A percentile compares a stretch with the other conserved stretches of the same genome.
Conservation (phyloP, 2,329 filamentous ascomycete genomes). For the Daldinia eschscholtzii region DNA sequence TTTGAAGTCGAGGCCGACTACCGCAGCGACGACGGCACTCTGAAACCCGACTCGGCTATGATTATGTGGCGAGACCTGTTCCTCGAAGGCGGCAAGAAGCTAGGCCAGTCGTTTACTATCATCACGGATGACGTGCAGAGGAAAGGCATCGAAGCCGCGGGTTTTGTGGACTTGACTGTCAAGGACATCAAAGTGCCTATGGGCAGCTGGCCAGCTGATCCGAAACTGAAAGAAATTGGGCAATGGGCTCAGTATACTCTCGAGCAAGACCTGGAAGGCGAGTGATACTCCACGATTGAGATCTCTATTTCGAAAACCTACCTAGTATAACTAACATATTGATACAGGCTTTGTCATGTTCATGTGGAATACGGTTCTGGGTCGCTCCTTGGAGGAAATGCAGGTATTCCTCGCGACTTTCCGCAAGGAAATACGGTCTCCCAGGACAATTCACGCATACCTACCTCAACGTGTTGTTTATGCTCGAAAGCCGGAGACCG, state of each 20-base stretch:
- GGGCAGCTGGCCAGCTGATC: slow-evolving; percentile 56
- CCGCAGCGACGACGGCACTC: slow-evolving; percentile 41
- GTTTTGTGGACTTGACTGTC: slow-evolving; percentile 38
- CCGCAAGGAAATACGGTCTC: slow-evolving; percentile 38
- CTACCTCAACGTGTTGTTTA: slow-evolving; percentile 41
- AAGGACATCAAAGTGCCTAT: slow-evolving; percentile 49
- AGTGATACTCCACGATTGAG: background rate
- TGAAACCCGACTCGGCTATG: slow-evolving; percentile 46
- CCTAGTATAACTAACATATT: background rate
- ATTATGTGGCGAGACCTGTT: slow-evolving; percentile 50
- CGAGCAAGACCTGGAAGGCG: slow-evolving; percentile 42
- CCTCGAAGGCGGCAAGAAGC: slow-evolving; percentile 47
- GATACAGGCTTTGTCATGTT: slow-evolving; percentile 40
- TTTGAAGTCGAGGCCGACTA: slow-evolving; percentile 41
- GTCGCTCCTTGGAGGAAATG: slow-evolving; percentile 42
- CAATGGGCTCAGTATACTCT: slow-evolving; percentile 45
- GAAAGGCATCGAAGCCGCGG: slow-evolving; percentile 44
- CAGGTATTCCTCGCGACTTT: slow-evolving; percentile 39
- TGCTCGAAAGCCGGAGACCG: slow-evolving; percentile 38
- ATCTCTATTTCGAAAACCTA: background rate
- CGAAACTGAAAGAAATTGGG: slow-evolving; percentile 53
- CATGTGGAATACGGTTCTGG: slow-evolving; percentile 42
- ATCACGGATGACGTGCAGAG: slow-evolving; percentile 47
- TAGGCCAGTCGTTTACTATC: slow-evolving; percentile 47
- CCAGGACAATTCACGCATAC: slow-evolving; percentile 33